These are phyloP conservation scores for Cymodocea nodosa DNA, from an alignment of 116 monocot species.

Conservation along the genomic window DNA sequence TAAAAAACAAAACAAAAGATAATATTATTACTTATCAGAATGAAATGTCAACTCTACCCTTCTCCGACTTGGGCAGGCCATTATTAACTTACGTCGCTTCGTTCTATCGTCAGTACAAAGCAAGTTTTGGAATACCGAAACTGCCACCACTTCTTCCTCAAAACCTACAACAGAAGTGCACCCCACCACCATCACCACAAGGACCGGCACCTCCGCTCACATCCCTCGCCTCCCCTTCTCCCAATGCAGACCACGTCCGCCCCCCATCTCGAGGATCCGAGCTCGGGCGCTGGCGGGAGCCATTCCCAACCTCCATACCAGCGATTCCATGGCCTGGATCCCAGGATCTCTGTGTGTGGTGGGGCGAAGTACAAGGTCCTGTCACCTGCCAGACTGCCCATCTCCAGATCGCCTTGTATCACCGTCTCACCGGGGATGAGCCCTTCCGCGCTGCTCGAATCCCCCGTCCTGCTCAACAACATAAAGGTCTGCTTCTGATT, in stretches of 20 bases:
- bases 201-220: constrained; percentile 2
- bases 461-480: constrained; percentile 81
- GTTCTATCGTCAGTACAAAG: too few relatives aligned
- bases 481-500: constrained; percentile 41
- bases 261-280: not conserved
- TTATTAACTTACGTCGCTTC: too few relatives aligned
- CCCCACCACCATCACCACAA: not conserved
- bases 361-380: constrained; percentile 58
- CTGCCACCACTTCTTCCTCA: not conserved
- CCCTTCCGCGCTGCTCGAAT: constrained; percentile 77
- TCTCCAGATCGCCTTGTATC: constrained; percentile 48
- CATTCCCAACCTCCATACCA: not conserved
- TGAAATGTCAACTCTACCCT: too few relatives aligned
- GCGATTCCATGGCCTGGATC: constrained; percentile 4
- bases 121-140: not conserved
- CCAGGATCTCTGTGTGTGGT: not conserved
- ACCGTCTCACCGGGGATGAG: constrained; percentile 68
- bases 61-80: too few relatives aligned
- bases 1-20: too few relatives aligned
- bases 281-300: not conserved
- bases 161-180: not conserved
- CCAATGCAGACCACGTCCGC: constrained; percentile 1
- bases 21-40: too few relatives aligned
- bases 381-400: constrained; percentile 60
- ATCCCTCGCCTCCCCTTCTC: constrained; percentile 1